Evolutionary conservation across 306 rosid species (phyloP), one percentile per base, ranked within the genome.

Genomic region (Chamaecrista fasciculata): DNA sequence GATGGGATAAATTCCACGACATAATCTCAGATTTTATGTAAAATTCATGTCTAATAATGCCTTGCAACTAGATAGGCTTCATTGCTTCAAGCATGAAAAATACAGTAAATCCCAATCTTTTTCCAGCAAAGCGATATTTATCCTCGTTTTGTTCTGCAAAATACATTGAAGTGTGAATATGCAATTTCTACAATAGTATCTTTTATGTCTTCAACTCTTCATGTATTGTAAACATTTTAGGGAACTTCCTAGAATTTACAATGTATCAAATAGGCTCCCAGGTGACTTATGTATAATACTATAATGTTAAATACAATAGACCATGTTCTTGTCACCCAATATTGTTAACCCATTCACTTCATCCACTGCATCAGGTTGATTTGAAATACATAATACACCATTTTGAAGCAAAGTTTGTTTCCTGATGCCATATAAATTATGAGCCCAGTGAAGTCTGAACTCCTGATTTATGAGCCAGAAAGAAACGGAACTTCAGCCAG

Each of bases 401-500:
- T 61, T 72, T 55, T 11, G 72, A 34, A 60, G 61, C 52, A 12
- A 40, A 43, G 19, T 3, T 43, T 28, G 49, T 40, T 15, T 37
- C 28, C 4, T 55, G 31, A 71, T n/a, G 26, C 62, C 5, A 50
- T 66, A 31, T 29, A 46, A 43, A 19, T 71, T 42, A 40, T 21
- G 77, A 75, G 40, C 70, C 64, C 37, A 64, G 63, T 34, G 66
- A 64, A 75, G 49, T 62, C 70, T 40, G 24, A 52, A 46, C 37
- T 77, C 44, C 37, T 29, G 48, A 42, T 55, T 78, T 64, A 86
- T 42, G 86, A 84, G 74, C 89, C 91, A 72, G 84, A 65, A 66
- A 91, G 86, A 69, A 84, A 84, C 60, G 99, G 90, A 79, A 85
- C 64, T 64, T 88, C 89, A 0, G 92, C 89, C 46, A 88, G 73